Evolutionary conservation across 1,139 yeast species (phyloP).

Genomic region (Saccharomyces hybrid): DNA sequence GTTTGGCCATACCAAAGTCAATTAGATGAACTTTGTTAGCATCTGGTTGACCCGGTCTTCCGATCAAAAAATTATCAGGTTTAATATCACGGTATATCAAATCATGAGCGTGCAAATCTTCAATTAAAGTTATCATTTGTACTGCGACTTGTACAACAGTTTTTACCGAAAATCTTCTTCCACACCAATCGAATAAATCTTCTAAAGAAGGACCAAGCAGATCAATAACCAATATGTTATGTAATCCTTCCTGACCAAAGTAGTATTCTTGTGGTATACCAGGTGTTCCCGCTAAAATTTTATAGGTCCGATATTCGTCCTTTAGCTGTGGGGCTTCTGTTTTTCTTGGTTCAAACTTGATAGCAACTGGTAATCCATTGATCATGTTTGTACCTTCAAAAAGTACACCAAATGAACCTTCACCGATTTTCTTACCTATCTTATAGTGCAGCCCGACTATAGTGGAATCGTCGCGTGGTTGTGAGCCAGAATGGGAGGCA

Average conservation of each 20-base stretch:
- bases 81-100: conserved; percentile 71
- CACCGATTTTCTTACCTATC: conserved; percentile 72
- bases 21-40: conserved; percentile 85
- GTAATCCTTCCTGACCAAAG: conserved; percentile 70
- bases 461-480: conserved; percentile 18
- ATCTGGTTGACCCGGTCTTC: conserved; percentile 60
- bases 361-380: conserved; percentile 65
- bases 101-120: conserved; percentile 60
- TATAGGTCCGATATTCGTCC: conserved; percentile 64
- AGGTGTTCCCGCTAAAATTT: conserved; percentile 47
- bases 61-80: conserved; percentile 96
- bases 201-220: conserved; percentile 70
- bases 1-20: conserved; percentile 95
- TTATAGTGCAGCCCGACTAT: conserved; percentile 71
- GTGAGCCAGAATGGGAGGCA: background rate
- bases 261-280: conserved; percentile 70
- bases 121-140: conserved; percentile 65
- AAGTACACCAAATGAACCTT: conserved; percentile 72
- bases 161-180: conserved; percentile 57
- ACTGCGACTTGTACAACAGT: conserved; percentile 69
- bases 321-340: conserved; percentile 68
- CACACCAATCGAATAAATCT: conserved; percentile 79
- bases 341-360: conserved; percentile 66
- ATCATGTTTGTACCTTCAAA: conserved; percentile 69
- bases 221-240: conserved; percentile 62